Percentiles rank a stretch among this genome's conserved stretches.
These are phyloP conservation scores for Moricandia moricandioides DNA, from an alignment of 345 rosid species.

Conservation along the genomic window DNA sequence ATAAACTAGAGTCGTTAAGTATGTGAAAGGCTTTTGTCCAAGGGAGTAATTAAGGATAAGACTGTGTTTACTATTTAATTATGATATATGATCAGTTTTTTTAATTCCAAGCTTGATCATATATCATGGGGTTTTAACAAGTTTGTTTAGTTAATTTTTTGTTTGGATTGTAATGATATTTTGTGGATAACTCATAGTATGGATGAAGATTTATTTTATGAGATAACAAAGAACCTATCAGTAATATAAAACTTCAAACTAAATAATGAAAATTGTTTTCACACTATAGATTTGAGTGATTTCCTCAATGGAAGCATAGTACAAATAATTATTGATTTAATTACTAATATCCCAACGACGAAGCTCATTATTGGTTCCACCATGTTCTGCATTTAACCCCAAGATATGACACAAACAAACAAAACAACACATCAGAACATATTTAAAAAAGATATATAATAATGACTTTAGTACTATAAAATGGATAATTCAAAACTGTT, in stretches of 20 bases:
- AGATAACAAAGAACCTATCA: neutral
- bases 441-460: neutral
- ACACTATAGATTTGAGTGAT: slow-evolving; percentile 31
- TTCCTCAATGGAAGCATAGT: slow-evolving; percentile 43
- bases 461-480: slow-evolving; percentile 26
- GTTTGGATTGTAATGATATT: slow-evolving; percentile 24
- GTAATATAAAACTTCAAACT: neutral
- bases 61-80: slow-evolving; percentile 14
- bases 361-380: slow-evolving; percentile 75
- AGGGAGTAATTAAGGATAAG: slow-evolving; percentile 25
- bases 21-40: slow-evolving; percentile 33
- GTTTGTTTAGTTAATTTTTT: slow-evolving; percentile 18
- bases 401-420: slow-evolving; percentile 26
- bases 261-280: slow-evolving; percentile 22
- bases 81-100: slow-evolving; percentile 31
- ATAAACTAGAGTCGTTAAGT: slow-evolving; percentile 4
- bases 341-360: slow-evolving; percentile 27
- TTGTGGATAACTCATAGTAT: slow-evolving; percentile 15
- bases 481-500: slow-evolving; percentile 36
- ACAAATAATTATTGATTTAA: slow-evolving; percentile 5
- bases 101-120: slow-evolving; percentile 32
- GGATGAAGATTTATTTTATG: neutral
- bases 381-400: slow-evolving; percentile 38
- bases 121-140: slow-evolving; percentile 8
- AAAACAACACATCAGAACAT: slow-evolving; percentile 12